These are phyloP conservation scores for Curvularia lunata DNA, from an alignment of 2,329 filamentous ascomycete genomes.

Conservation along the genomic window DNA sequence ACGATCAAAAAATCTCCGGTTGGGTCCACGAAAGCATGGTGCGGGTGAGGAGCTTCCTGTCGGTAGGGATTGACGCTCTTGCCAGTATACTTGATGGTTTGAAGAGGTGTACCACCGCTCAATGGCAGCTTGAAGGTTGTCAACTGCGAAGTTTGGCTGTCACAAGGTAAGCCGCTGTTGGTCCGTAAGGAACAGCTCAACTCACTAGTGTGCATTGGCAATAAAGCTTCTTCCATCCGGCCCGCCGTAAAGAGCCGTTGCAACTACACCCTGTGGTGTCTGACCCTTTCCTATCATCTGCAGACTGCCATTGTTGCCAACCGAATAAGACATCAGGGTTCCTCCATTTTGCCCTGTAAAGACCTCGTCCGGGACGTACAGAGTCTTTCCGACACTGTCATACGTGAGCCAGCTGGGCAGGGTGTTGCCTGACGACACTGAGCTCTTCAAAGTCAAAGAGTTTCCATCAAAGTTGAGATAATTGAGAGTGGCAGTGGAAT, in stretches of 20 bases:
- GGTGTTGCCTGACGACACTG: conserved; percentile 29
- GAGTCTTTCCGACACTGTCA: conserved; percentile 31
- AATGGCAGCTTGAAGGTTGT: conserved; percentile 48
- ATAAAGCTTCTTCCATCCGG: conserved; percentile 40
- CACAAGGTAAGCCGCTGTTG: conserved; percentile 1
- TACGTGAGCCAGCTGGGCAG: conserved; percentile 44
- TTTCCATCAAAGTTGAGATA: conserved; percentile 33
- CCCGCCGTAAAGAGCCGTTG: conserved; percentile 39
- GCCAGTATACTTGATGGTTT: conserved; percentile 39
- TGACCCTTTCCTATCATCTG: conserved; percentile 30
- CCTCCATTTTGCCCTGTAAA: conserved; percentile 26
- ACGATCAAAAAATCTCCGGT: conserved; percentile 58
- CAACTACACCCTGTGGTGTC: conserved; percentile 35
- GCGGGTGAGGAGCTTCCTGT: conserved; percentile 64
- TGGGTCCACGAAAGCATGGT: conserved; percentile 59
- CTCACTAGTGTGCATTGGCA: conserved; percentile 42
- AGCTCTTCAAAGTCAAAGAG: conserved; percentile 30
- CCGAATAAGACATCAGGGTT: conserved; percentile 32
- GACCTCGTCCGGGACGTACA: conserved; percentile 40
- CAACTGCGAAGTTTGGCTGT: conserved; percentile 39
- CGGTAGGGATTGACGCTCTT: conserved; percentile 55
- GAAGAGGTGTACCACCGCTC: conserved; percentile 33
- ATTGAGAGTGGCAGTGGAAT: conserved; percentile 41
- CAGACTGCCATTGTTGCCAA: conserved; percentile 36
- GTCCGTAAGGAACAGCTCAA: neutral